These are phyloP conservation scores for Galerina marginata DNA, from an alignment of 768 basidiomycete genomes.

Conservation along the genomic window DNA sequence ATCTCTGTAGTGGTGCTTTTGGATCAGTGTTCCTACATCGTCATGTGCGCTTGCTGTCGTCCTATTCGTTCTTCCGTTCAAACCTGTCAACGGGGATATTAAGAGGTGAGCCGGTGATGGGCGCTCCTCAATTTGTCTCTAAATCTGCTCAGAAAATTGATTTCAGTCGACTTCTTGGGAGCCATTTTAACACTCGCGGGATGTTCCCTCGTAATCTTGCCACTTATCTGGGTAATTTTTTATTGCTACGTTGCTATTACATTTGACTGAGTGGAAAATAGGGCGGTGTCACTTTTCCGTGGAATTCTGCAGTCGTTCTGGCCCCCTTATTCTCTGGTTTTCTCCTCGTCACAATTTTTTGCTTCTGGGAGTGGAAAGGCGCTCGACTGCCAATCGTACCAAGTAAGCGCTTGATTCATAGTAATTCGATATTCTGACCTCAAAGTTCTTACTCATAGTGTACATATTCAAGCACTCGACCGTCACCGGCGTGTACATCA, in stretches of 20 bases:
- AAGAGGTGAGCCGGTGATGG: conserved; percentile 40
- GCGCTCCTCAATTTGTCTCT: background rate
- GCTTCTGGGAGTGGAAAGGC: conserved; percentile 75
- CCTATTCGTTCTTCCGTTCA: conserved; percentile 68
- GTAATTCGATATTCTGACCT: background rate
- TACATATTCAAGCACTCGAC: conserved; percentile 73
- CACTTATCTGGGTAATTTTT: conserved; percentile 67
- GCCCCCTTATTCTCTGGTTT: conserved; percentile 62
- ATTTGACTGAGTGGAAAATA: conserved; percentile 23
- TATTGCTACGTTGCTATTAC: background rate
- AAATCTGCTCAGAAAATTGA: conserved; percentile 55
- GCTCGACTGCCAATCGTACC: conserved; percentile 76
- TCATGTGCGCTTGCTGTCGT: conserved; percentile 59
- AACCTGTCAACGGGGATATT: conserved; percentile 66
- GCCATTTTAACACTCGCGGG: conserved; percentile 60
- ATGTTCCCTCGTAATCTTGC: conserved; percentile 67
- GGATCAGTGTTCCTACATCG: conserved; percentile 70
- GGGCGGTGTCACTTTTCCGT: conserved; percentile 77
- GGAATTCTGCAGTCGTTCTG: conserved; percentile 70
- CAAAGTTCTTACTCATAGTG: conserved; percentile 43
- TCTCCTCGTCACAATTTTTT: conserved; percentile 59
- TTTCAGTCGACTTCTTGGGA: conserved; percentile 69
- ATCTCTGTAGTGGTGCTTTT: conserved; percentile 68
- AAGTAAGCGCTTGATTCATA: conserved; percentile 42
- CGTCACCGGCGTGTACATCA: conserved; percentile 68